Conservation (phyloP, 768 basidiomycete species). For the Collybia mongolica region DNA sequence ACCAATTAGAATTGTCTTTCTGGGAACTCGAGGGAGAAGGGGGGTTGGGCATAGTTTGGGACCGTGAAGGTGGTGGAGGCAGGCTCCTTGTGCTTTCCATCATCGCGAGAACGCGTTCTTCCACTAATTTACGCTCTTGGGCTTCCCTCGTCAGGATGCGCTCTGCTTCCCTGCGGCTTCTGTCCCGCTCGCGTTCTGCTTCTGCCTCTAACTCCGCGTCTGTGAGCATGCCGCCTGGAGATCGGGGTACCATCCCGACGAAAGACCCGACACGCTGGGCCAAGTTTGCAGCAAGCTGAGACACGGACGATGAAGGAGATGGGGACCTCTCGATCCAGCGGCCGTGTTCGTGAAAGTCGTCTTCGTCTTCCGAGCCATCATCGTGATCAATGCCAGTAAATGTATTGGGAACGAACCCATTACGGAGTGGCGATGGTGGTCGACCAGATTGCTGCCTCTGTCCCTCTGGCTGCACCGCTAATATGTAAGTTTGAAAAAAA, state of each 20-base stretch:
- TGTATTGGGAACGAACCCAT: slow-evolving; percentile 56
- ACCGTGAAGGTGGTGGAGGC: slow-evolving; percentile 61
- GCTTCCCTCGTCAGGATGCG: slow-evolving; percentile 72
- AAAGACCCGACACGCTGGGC: slow-evolving; percentile 74
- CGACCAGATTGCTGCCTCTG: slow-evolving; percentile 40
- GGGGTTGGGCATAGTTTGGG: slow-evolving; percentile 53
- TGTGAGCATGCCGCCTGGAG: slow-evolving; percentile 44
- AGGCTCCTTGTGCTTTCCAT: slow-evolving; percentile 48
- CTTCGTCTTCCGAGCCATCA: slow-evolving; percentile 40
- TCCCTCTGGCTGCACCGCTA: slow-evolving; percentile 33
- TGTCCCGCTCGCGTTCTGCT: slow-evolving; percentile 74
- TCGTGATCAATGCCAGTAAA: slow-evolving; percentile 57
- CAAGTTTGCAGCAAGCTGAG: slow-evolving; percentile 70
- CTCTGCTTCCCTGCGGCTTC: slow-evolving; percentile 76
- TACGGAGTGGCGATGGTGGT: slow-evolving; percentile 73
- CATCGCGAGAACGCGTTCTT: slow-evolving; percentile 79
- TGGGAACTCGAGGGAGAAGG: slow-evolving; percentile 64
- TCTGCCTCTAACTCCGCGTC: slow-evolving; percentile 84
- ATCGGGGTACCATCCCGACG: slow-evolving; percentile 49
- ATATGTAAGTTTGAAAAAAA: not conserved
- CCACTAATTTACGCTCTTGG: slow-evolving; percentile 62
- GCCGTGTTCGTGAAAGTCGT: slow-evolving; percentile 23
- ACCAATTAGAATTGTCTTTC: slow-evolving; percentile 69
- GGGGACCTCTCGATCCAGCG: slow-evolving; percentile 44
- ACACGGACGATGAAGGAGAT: slow-evolving; percentile 69